A percentile compares a stretch with the other conserved stretches of the same genome.
Evolutionary conservation across 2,329 filamentous ascomycete genomes (phyloP).

Genomic region (Hypoxylon sp.): DNA sequence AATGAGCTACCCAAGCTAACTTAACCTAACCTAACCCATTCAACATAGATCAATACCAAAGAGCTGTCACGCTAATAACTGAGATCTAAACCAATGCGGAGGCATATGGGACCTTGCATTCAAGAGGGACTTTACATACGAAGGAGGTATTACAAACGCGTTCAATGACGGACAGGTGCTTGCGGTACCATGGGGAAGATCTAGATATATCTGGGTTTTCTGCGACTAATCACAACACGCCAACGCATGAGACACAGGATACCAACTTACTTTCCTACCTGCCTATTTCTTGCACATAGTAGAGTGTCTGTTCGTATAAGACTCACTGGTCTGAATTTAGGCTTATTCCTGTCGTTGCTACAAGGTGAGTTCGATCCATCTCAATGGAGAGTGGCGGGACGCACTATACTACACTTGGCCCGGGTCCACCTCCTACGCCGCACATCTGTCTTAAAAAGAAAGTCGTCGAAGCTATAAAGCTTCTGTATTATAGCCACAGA

Average conservation of each 20-base stretch:
- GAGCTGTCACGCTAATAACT: constrained; percentile 11
- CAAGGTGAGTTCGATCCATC: neutral
- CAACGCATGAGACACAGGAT: constrained; percentile 40
- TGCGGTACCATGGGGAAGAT: constrained; percentile 5
- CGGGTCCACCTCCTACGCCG: constrained; percentile 23
- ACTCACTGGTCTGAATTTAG: neutral
- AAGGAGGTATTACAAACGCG: constrained; percentile 13
- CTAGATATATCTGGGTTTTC: constrained; percentile 16
- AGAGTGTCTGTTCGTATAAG: constrained; percentile 5
- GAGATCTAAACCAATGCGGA: constrained; percentile 6
- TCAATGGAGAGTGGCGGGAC: constrained; percentile 2
- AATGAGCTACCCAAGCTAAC: neutral
- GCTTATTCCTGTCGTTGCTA: neutral
- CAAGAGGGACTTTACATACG: neutral
- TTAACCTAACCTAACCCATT: constrained; percentile 1
- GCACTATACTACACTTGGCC: constrained; percentile 10
- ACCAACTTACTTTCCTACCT: neutral
- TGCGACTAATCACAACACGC: constrained; percentile 37
- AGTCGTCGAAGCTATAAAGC: constrained; percentile 15
- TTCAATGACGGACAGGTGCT: constrained; percentile 23
- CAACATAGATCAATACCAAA: constrained; percentile 4
- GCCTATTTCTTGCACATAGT: neutral
- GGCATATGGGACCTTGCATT: constrained; percentile 27
- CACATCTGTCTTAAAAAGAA: constrained; percentile 3
- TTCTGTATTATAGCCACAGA: constrained; percentile 2